Percentiles rank a stretch among this genome's conserved stretches.
phyloP scores from a whole-genome alignment of 208 protist species.

The Trypanosoma grayi region DNA sequence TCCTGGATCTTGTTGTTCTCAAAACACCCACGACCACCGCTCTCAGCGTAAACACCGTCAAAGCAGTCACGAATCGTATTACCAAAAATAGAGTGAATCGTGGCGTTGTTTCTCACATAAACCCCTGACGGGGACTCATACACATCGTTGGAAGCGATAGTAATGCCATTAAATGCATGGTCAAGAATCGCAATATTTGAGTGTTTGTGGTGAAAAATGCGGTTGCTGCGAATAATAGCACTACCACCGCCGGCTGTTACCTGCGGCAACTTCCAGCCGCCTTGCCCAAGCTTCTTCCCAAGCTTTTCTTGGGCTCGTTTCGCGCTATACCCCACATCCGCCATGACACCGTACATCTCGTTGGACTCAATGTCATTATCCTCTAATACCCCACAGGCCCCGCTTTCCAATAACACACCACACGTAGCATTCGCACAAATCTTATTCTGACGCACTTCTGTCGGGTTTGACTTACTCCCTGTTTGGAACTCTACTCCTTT shows the following conservation, averaged over 20 bases:
- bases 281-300: neutral
- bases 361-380: slow-evolving; percentile 77
- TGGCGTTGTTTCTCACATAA: slow-evolving; percentile 51
- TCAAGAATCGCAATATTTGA: slow-evolving; percentile 60
- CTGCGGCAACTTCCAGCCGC: neutral
- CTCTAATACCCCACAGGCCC: slow-evolving; percentile 43
- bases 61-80: slow-evolving; percentile 71
- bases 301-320: slow-evolving; percentile 34
- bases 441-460: slow-evolving; percentile 39
- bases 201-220: slow-evolving; percentile 49
- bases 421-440: slow-evolving; percentile 59
- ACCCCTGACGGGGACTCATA: slow-evolving; percentile 64
- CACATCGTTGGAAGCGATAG: slow-evolving; percentile 53
- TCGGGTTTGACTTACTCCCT: neutral
- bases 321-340: slow-evolving; percentile 45
- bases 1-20: slow-evolving; percentile 57
- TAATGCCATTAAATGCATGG: slow-evolving; percentile 23
- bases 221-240: slow-evolving; percentile 40
- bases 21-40: slow-evolving; percentile 51
- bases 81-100: slow-evolving; percentile 28
- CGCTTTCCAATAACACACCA: slow-evolving; percentile 65
- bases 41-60: slow-evolving; percentile 63
- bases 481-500: neutral
- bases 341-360: slow-evolving; percentile 60
- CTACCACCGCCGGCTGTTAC: neutral